Evolutionary conservation across 1,284 basidiomycete genomes (phyloP).

Genomic region (Phaffia rhodozyma): DNA sequence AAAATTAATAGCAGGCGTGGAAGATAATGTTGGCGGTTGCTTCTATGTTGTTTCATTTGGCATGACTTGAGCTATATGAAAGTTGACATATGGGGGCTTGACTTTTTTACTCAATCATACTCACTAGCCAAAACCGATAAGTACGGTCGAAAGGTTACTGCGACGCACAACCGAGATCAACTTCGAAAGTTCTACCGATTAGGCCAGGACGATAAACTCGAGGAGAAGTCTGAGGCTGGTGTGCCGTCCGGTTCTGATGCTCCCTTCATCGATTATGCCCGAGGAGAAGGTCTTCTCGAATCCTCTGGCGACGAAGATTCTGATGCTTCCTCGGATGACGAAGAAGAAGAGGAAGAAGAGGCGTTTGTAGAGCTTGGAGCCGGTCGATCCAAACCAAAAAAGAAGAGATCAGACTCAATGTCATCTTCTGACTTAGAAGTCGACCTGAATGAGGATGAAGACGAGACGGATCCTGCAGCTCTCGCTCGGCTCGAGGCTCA

Average conservation of each 20-base stretch:
- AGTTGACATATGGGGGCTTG: conserved; percentile 17
- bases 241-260: conserved; percentile 20
- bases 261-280: conserved; percentile 61
- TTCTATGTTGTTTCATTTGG: conserved; percentile 2
- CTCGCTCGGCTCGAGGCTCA: conserved; percentile 42
- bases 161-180: conserved; percentile 57
- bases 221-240: conserved; percentile 26
- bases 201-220: conserved; percentile 38
- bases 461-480: conserved; percentile 57
- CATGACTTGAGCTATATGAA: conserved; percentile 14
- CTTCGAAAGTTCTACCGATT: conserved; percentile 74
- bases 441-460: conserved; percentile 70
- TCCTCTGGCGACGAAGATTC: conserved; percentile 65
- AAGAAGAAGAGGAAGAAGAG: conserved; percentile 34
- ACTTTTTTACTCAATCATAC: conserved; percentile 1
- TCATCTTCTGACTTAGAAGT: conserved; percentile 37
- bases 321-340: conserved; percentile 33
- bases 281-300: conserved; percentile 72
- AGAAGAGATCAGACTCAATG: conserved; percentile 34
- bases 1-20: conserved; percentile 27
- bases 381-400: conserved; percentile 34
- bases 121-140: conserved; percentile 65
- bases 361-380: conserved; percentile 40
- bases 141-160: conserved; percentile 68
- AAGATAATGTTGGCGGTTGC: conserved; percentile 33